Evolutionary conservation across 2,329 filamentous ascomycete species (phyloP), one percentile per base, ranked within the genome.

Genomic region (Geoglossum cookeanum): DNA sequence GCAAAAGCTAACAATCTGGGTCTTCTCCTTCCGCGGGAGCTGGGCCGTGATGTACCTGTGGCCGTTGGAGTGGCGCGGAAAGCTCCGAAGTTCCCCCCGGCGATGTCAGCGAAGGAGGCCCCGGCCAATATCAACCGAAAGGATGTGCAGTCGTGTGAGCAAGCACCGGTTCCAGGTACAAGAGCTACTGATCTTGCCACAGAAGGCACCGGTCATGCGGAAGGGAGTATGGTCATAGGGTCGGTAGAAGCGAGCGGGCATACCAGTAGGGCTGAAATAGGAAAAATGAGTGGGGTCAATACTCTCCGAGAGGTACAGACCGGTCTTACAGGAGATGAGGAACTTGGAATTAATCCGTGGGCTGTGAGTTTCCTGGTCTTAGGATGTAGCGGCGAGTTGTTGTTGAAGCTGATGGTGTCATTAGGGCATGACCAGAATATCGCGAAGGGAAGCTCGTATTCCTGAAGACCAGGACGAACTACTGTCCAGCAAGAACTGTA

Each of bases 401-500:
- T 30, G n/a, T 47, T 47, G 22, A 52, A 13, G 48, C 32, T 48
- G 17, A 39, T 58, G 65, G 52, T 64, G 65, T 9, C 70, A 68
- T 68, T 55, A 64, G 59, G 62, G 64, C 37, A 65, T 68, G 62
- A 65, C 63, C 35, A 66, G 62, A 17, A 72, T 78, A 57, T 65
- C 67, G 33, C 68, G 67, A 17, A 66, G 63, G 48, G 72, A 76
- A 61, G 64, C 75, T 35, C 67, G 63, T 29, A 74, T 79, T 55
- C 70, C 75, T 1, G 67, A 65, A 30, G 70, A 75, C 15, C 80
- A 84, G 61, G 63, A 66, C 48, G 62, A 68, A 7, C 67, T 83
- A 4, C 66, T 84, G 1, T 69, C 73, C 4, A 64, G 69, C 9
- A 59, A 67, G 4, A 68, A 73, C 15, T 75, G 57, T 58, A 22